Evolutionary conservation across 2,329 filamentous ascomycete genomes (phyloP).

Genomic region (Fusarium euwallaceae): DNA sequence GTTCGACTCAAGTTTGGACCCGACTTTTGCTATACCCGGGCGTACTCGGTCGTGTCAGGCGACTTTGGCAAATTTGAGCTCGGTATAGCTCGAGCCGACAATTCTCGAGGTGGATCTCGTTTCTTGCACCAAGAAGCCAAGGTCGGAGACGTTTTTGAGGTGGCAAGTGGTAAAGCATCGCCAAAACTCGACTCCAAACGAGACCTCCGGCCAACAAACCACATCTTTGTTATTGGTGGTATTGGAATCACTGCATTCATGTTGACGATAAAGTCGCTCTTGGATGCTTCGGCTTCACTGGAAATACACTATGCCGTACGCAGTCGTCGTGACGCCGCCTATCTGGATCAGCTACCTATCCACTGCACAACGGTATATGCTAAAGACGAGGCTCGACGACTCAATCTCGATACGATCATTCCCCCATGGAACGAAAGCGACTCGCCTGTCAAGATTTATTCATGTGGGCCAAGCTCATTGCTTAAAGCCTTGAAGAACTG

Average conservation of each 20-base stretch:
- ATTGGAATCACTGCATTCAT: constrained; percentile 28
- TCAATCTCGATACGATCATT: neutral
- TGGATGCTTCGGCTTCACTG: neutral
- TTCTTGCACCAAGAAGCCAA: constrained; percentile 15
- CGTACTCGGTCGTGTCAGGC: constrained; percentile 28
- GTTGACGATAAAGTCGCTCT: constrained; percentile 1
- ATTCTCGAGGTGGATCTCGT: constrained; percentile 25
- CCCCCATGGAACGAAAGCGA: neutral
- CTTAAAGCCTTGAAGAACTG: constrained; percentile 7
- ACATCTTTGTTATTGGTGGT: constrained; percentile 27
- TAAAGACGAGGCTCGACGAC: constrained; percentile 13
- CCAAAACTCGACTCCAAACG: neutral
- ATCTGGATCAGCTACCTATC: constrained; percentile 4
- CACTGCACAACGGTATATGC: constrained; percentile 13
- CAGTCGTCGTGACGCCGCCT: constrained; percentile 16
- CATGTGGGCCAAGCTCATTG: constrained; percentile 16
- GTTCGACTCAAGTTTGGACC: constrained; percentile 23
- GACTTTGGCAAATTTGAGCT: constrained; percentile 15
- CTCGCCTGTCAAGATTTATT: constrained; percentile 4
- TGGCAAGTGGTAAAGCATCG: neutral
- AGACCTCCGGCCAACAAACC: neutral
- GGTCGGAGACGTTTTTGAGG: constrained; percentile 16
- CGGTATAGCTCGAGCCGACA: constrained; percentile 14
- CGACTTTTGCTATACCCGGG: constrained; percentile 10
- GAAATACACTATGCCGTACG: constrained; percentile 27